These are phyloP conservation scores for Komagataella pseudopastoris DNA, from an alignment of 805 yeast species.

Conservation along the genomic window DNA sequence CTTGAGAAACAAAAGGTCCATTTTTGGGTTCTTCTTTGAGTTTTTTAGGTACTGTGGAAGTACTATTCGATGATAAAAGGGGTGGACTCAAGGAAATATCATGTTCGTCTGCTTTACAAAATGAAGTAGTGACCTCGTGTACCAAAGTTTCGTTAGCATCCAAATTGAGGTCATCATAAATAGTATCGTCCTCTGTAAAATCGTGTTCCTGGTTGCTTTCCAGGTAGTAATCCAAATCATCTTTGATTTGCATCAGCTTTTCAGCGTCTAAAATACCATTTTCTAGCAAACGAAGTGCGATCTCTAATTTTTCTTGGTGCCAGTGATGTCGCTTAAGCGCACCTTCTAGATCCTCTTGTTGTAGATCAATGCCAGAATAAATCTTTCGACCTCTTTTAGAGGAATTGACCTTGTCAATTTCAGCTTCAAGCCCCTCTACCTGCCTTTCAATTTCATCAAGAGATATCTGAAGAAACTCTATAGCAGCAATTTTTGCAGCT, in stretches of 20 bases:
- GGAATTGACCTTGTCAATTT: conserved; percentile 35
- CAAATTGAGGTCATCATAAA: conserved; percentile 78
- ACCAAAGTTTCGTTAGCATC: conserved; percentile 26
- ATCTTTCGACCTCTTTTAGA: conserved; percentile 37
- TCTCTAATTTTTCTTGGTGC: conserved; percentile 72
- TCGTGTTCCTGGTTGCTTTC: conserved; percentile 91
- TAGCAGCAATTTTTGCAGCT: conserved; percentile 61
- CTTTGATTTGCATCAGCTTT: conserved; percentile 61
- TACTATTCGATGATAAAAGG: conserved; percentile 2
- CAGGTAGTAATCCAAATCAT: conserved; percentile 84
- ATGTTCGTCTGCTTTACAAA: conserved; percentile 4
- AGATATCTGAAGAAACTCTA: conserved; percentile 52
- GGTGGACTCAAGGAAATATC: conserved; percentile 8
- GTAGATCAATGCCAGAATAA: background rate
- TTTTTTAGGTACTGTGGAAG: conserved; percentile 7
- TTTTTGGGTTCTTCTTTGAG: conserved; percentile 2
- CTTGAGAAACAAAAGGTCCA: background rate
- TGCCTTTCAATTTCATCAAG: conserved; percentile 76
- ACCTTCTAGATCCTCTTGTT: conserved; percentile 34
- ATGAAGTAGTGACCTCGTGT: conserved; percentile 11
- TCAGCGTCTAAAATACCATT: conserved; percentile 71
- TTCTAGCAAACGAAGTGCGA: conserved; percentile 60
- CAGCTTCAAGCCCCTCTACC: conserved; percentile 63
- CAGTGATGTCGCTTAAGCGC: conserved; percentile 61
- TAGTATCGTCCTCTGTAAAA: conserved; percentile 86